A percentile compares a stretch with the other conserved stretches of the same genome.
phyloP scores from a whole-genome alignment of 2,329 filamentous ascomycete genomes.

The Eurotiales sp. region DNA sequence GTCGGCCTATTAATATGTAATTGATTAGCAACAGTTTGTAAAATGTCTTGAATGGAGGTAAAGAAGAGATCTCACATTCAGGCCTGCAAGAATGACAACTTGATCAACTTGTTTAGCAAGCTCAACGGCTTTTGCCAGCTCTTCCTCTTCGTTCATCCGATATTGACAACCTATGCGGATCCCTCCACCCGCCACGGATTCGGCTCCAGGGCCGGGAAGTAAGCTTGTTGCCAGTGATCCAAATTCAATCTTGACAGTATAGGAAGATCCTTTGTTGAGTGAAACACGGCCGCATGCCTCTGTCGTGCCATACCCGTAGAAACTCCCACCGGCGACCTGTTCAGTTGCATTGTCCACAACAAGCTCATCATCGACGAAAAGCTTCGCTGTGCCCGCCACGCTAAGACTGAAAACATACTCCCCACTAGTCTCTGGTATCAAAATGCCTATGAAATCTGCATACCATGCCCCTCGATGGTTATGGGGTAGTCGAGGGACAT shows the following conservation, averaged over 20 bases:
- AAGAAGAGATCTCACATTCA: constrained; percentile 54
- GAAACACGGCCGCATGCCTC: constrained; percentile 59
- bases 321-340: constrained; percentile 59
- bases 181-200: not conserved
- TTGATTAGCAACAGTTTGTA: too few relatives aligned
- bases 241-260: constrained; percentile 58
- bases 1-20: constrained; percentile 40
- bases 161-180: not conserved
- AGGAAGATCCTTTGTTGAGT: constrained; percentile 57
- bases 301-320: constrained; percentile 62
- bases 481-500: not conserved
- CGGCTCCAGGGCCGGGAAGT: not conserved
- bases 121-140: not conserved
- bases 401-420: constrained; percentile 62
- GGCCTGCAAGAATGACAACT: constrained; percentile 71
- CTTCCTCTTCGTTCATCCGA: not conserved
- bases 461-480: constrained; percentile 36
- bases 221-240: constrained; percentile 35
- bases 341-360: constrained; percentile 65
- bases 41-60: too few relatives aligned
- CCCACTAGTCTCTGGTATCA: constrained; percentile 57
- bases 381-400: constrained; percentile 61
- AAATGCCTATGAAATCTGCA: constrained; percentile 51
- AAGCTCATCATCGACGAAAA: constrained; percentile 59
- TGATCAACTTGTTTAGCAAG: constrained; percentile 50